phyloP scores from a whole-genome alignment of 2,329 filamentous ascomycete genomes.

The Colletotrichum phormii region DNA sequence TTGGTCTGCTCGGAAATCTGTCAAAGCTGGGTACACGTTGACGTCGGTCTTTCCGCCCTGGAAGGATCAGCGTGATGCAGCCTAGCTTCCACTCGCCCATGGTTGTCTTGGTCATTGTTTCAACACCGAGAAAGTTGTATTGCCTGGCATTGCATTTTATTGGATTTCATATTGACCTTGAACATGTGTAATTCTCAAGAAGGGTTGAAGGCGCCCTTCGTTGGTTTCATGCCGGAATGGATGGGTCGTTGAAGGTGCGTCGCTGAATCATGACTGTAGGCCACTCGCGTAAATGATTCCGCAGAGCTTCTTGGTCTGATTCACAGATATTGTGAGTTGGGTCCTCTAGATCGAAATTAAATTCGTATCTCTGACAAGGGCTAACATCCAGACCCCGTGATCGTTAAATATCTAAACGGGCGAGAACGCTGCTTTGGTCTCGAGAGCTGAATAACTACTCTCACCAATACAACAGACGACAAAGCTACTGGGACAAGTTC shows the following conservation, averaged over 20 bases:
- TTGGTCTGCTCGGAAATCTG: too few relatives aligned
- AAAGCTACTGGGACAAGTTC: too few relatives aligned
- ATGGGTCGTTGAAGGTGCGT: background rate
- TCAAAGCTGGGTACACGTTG: too few relatives aligned
- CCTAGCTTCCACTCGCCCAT: constrained; percentile 1
- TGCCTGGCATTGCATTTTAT: background rate
- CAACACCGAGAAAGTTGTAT: background rate
- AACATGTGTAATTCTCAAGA: too few relatives aligned
- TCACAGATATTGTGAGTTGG: background rate
- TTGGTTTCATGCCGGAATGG: background rate
- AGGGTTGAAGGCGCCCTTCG: too few relatives aligned
- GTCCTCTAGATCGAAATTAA: rapidly evolving
- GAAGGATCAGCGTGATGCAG: background rate
- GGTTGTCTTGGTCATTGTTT: background rate
- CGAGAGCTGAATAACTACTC: too few relatives aligned
- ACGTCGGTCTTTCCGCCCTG: background rate
- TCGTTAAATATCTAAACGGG: too few relatives aligned
- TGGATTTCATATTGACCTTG: background rate
- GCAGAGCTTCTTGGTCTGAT: background rate
- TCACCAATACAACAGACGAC: too few relatives aligned
- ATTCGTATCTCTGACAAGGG: background rate
- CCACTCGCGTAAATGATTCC: background rate
- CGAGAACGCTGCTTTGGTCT: too few relatives aligned
- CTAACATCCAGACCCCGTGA: too few relatives aligned
- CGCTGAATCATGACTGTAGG: background rate